phyloP scores from a whole-genome alignment of 345 rosid species.

The Pistacia integerrima region DNA sequence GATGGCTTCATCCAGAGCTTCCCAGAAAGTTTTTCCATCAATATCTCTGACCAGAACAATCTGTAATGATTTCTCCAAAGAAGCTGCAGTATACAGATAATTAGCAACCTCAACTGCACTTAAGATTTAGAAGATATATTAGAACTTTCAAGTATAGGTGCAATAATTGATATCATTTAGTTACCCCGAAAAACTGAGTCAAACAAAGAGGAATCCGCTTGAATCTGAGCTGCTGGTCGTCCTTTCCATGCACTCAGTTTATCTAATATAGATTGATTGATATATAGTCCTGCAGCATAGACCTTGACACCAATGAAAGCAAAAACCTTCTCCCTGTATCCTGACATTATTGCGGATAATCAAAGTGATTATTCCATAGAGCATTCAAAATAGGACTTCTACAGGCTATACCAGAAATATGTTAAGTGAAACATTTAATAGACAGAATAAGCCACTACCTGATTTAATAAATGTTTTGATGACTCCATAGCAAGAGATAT shows the following conservation, averaged over 20 bases:
- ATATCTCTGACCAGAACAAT: conserved; percentile 90
- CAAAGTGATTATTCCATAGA: not conserved
- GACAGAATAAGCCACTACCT: not conserved
- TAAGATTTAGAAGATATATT: not conserved
- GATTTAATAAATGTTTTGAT: not conserved
- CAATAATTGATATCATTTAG: not conserved
- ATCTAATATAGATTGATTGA: conserved; percentile 47
- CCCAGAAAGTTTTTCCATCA: conserved; percentile 96
- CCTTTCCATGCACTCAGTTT: conserved; percentile 62
- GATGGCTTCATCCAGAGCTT: conserved; percentile 76
- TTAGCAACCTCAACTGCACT: conserved; percentile 7
- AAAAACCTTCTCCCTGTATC: conserved; percentile 85
- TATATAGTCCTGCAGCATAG: conserved; percentile 79
- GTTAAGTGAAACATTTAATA: not conserved
- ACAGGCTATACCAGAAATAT: not conserved
- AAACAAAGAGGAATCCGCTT: conserved; percentile 52
- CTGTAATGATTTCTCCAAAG: conserved; percentile 61
- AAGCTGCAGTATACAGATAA: conserved; percentile 39
- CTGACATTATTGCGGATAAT: conserved; percentile 40
- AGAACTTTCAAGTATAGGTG: not conserved
- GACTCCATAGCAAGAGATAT: not conserved
- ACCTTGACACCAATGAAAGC: conserved; percentile 87
- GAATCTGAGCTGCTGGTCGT: conserved; percentile 47
- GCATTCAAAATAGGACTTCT: not conserved
- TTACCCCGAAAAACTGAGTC: conserved; percentile 62